Conservation (phyloP, 345 rosid species). For the Rhodamnia rubescens region DNA sequence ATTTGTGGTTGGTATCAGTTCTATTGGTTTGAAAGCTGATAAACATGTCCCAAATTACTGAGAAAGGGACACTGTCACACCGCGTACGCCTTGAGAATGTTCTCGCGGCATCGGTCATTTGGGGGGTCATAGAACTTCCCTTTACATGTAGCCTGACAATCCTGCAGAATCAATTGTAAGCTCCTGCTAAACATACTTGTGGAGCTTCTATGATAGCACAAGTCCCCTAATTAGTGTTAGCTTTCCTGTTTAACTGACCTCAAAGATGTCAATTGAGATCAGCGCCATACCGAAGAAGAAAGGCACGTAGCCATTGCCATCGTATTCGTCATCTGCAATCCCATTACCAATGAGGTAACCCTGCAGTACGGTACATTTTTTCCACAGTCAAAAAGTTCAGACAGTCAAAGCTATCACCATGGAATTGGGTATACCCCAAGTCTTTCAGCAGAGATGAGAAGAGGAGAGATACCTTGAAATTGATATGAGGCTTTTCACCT, state of each 20-base stretch:
- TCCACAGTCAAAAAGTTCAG: background rate
- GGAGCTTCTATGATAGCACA: background rate
- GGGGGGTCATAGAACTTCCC: conserved; percentile 12
- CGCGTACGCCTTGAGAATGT: conserved; percentile 1
- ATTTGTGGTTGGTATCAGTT: background rate
- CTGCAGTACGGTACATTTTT: conserved; percentile 2
- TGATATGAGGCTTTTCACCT: conserved; percentile 17
- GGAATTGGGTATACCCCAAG: background rate
- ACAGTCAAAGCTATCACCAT: background rate
- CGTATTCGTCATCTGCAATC: conserved; percentile 3
- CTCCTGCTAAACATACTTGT: background rate
- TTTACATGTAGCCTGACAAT: conserved; percentile 17
- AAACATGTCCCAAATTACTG: background rate
- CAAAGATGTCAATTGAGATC: conserved; percentile 19
- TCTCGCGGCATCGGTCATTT: conserved; percentile 1
- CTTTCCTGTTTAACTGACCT: background rate
- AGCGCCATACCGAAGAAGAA: conserved; percentile 35
- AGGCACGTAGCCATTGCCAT: conserved; percentile 14
- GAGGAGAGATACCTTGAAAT: conserved; percentile 22
- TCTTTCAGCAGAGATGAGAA: background rate
- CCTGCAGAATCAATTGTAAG: conserved; percentile 7
- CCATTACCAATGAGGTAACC: conserved; percentile 44
- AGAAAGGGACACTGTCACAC: conserved; percentile 8
- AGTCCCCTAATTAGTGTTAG: background rate
- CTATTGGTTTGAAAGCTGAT: background rate